Evolutionary conservation across 192 early-diverging fungal species (phyloP), one percentile per base, ranked within the genome.

Genomic region (Umbelopsis sp.): DNA sequence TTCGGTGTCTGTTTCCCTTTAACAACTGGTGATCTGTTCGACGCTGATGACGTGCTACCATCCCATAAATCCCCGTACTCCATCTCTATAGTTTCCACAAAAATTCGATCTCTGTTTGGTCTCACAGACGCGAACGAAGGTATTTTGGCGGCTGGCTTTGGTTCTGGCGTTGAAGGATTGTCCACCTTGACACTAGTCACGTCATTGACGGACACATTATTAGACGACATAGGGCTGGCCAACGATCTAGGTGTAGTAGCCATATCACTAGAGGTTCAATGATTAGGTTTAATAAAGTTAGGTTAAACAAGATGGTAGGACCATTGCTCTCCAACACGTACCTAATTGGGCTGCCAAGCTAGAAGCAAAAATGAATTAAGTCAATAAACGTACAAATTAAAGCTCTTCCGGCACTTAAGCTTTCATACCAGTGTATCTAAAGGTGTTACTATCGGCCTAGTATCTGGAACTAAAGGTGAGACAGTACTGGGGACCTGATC

Each of bases 21-120:
- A 5, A 49, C n/a, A 17, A 7, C 16, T 17, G 47, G 47, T 6
- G 47, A 49, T 5, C 31, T 62, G 7, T 62, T 62, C 17, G 31
- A 3, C 4, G 56, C 56, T 17, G 29, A 31, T 12, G 56, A 62
- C 20, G 11, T 62, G 10, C 25, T 34, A 32, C 12, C 16, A 8
- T 31, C 31, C 20, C 26, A 36, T 26, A 62, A 62, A 17, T 62
- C 56, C 16, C 26, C 56, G 31, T 62, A 62, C 26, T 62, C 56
- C 29, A 62, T 62, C 5, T 62, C 56, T 34, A 62, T 20, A 12
- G 56, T 62, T 1, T 62, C 56, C 24, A 62, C 56, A 62, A 62
- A 62, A 17, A 20, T 16, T 4, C 56, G 56, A 62, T 11, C 17
- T 34, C 12, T 62, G 4, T 62, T 31, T 0, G 56, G 56, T 31